Percentiles rank a stretch among this genome's conserved stretches.
phyloP scores from a whole-genome alignment of 225 moss, liverwort and hornwort species.

The Pleurozium schreberi region DNA sequence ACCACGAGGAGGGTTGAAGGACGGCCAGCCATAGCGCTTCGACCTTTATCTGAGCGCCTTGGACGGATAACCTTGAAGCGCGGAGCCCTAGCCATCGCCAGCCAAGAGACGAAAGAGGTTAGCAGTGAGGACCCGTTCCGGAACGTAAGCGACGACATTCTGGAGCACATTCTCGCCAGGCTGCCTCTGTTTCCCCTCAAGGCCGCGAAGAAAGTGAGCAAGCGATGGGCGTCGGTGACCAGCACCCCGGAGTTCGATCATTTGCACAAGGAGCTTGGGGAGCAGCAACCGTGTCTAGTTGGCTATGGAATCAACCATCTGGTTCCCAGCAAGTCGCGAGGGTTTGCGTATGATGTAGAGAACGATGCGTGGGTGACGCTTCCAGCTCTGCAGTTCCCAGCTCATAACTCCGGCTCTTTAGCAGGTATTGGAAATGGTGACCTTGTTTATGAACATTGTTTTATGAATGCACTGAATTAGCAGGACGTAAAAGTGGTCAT shows the following conservation, averaged over 20 bases:
- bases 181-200: constrained; percentile 27
- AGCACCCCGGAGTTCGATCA: constrained; percentile 17
- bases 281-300: constrained; percentile 35
- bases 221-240: constrained; percentile 16
- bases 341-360: constrained; percentile 18
- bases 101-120: neutral
- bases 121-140: constrained; percentile 1
- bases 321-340: constrained; percentile 25
- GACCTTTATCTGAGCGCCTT: constrained; percentile 1
- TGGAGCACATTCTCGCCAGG: constrained; percentile 29
- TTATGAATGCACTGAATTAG: neutral
- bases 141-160: constrained; percentile 24
- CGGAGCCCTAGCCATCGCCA: neutral
- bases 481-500: too few relatives aligned
- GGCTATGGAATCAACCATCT: constrained; percentile 31
- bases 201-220: constrained; percentile 27
- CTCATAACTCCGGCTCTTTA: constrained; percentile 27
- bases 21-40: neutral
- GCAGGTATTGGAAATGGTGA: neutral
- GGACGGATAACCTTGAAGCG: constrained; percentile 4
- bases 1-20: neutral
- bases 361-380: constrained; percentile 16
- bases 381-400: constrained; percentile 15
- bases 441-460: neutral
- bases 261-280: constrained; percentile 27